Evolutionary conservation across 768 basidiomycete genomes (phyloP), one percentile per base, ranked within the genome.

Genomic region (Amanita rubescens): DNA sequence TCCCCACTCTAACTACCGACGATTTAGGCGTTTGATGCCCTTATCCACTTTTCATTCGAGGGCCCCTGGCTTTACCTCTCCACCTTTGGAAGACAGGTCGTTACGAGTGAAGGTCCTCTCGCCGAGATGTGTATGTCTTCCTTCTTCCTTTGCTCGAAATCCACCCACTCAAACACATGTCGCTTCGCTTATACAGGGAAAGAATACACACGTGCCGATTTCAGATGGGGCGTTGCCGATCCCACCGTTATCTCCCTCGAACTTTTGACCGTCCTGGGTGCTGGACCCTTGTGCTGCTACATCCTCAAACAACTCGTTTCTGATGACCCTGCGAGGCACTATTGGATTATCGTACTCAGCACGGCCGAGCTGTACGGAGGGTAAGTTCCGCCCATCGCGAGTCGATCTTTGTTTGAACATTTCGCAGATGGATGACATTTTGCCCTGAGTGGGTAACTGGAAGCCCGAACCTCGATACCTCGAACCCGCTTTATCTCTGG

Each of bases 401-500:
- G n/a, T n/a, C n/a, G n/a, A n/a, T n/a, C n/a, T n/a, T n/a, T n/a
- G n/a, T n/a, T n/a, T n/a, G n/a, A n/a, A n/a, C n/a, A n/a, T n/a
- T n/a, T n/a, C n/a, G n/a, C n/a, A n/a, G n/a, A n/a, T n/a, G n/a
- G 83, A 90, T 92, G 90, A 92, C 89, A 2, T 92, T 92, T 68
- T 84, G 82, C 62, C 90, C 90, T 0, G 90, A 91, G 68, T 91
- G 88, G 88, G 69, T 92, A 44, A 82, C 78, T 1, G 87, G 86
- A 17, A 86, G 80, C 61, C 80, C 82, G 0, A 87, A 76, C 64
- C 68, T 92, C 50, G 75, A 86, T 60, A 87, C 80, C 0, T 85
- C 84, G 7, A 87, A 89, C 59, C 69, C 73, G 24, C 67, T 90
- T 34, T 78, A 82, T 62, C 74, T 90, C 49, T 92, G 87, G 87